Base-by-base conservation (phyloP, 2,329 filamentous ascomycete genomes). In the Ambrosiella beaveri region DNA sequence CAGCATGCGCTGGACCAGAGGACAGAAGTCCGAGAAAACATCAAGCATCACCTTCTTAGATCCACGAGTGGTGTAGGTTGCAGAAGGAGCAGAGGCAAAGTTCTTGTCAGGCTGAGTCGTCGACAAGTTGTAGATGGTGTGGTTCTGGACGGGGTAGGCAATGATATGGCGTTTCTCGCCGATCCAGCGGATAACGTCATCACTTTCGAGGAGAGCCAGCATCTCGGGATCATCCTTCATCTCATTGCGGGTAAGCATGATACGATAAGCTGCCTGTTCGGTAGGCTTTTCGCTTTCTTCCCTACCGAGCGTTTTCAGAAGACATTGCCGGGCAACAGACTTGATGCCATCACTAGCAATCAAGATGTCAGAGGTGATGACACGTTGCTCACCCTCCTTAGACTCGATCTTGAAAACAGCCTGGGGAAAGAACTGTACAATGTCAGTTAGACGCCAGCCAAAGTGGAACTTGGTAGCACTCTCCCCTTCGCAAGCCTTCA, bases 101-200 rank as follows among this genome's bases (percentile, higher is more conserved):
- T 81, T 77, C 62, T 69, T 70, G 64, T 84, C 81, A 2, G 80
- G 80, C 66, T 84, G 81, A 37, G 77, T 73, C 9, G 79, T 75
- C 11, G 80, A 81, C 39, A 84, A 70, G 68, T 84, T 84, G 70
- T 83, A 84, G 64, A 83, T 76, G 40, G 74, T 75, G 64, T 86
- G 80, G 65, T 75, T 78, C 61, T 79, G 75, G 49, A 91, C 82
- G 0, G 85, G 82, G 66, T 90, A 91, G 0, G 84, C 84, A 64
- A 90, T 86, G 67, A 88, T 85, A 68, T 90, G 86, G 1, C 84
- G 76, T 63, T 79, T 79, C 65, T 82, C 81, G 38, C 86, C 86
- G 56, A 90, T 84, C 86, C 85, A 90, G 54, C 86, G 78, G 44
- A 81, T 82, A 2, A 85, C 85, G 54, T 76, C 73, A 64, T 88